These are phyloP conservation scores for Nelumbo lutea DNA, from an alignment of 164 flowering plant species.

Conservation along the genomic window DNA sequence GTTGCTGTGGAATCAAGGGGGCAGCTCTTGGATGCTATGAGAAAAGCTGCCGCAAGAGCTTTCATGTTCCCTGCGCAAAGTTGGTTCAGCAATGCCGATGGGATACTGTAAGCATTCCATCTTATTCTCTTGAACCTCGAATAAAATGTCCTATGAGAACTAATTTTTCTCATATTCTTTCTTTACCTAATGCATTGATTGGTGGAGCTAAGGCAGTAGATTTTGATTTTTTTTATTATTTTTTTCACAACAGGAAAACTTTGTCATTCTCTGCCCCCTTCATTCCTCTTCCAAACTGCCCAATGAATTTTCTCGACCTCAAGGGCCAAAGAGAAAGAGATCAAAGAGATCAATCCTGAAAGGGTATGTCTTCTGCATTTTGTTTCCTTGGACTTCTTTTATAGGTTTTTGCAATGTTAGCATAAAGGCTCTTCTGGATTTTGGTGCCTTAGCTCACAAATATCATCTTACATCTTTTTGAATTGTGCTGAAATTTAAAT, in stretches of 20 bases:
- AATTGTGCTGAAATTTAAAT: conserved; percentile 1
- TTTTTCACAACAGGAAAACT: conserved; percentile 59
- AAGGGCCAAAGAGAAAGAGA: conserved; percentile 9
- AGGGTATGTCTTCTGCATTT: conserved; percentile 23
- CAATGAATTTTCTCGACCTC: conserved; percentile 34
- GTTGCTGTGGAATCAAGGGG: conserved; percentile 80
- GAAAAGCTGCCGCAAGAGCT: conserved; percentile 82
- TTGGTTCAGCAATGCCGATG: conserved; percentile 64
- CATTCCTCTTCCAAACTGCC: conserved; percentile 71
- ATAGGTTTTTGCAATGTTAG: background rate
- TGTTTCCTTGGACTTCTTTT: background rate
- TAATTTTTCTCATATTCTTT: too few relatives aligned
- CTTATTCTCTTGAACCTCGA: background rate
- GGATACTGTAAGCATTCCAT: conserved; percentile 66
- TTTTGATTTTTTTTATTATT: background rate
- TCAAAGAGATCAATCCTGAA: conserved; percentile 25
- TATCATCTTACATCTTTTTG: conserved; percentile 3
- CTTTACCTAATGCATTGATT: too few relatives aligned
- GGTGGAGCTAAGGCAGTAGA: background rate
- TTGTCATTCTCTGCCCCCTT: conserved; percentile 89
- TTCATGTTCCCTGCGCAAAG: conserved; percentile 92
- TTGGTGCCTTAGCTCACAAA: background rate
- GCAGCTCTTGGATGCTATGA: conserved; percentile 97
- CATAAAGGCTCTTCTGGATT: background rate
- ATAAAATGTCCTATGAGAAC: too few relatives aligned